These are phyloP conservation scores for Pisolithus sp. DNA, from an alignment of 768 basidiomycete species.

Conservation along the genomic window DNA sequence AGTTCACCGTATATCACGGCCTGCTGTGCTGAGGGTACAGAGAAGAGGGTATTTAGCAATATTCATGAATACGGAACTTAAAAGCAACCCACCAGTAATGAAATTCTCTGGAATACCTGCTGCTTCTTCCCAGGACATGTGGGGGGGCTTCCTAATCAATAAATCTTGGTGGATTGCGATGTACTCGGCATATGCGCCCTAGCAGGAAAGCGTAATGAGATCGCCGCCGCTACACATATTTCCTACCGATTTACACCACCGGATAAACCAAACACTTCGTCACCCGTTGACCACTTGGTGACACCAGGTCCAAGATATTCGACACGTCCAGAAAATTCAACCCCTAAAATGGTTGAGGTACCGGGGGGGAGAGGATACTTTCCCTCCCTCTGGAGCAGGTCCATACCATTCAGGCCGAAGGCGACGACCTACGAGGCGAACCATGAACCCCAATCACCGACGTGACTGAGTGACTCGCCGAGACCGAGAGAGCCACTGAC, in stretches of 20 bases:
- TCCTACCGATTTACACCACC: slow-evolving; percentile 54
- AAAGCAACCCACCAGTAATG: slow-evolving; percentile 60
- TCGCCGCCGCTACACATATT: background rate
- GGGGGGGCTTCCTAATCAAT: slow-evolving; percentile 65
- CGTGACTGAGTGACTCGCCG: no score
- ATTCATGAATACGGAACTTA: slow-evolving; percentile 5
- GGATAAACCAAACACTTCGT: slow-evolving; percentile 75
- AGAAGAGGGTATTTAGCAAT: background rate
- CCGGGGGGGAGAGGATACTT: slow-evolving; percentile 76
- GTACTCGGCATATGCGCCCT: slow-evolving; percentile 93
- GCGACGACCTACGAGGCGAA: slow-evolving; percentile 51
- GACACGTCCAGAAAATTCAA: slow-evolving; percentile 77
- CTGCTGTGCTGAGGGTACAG: slow-evolving; percentile 43
- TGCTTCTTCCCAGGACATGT: slow-evolving; percentile 77
- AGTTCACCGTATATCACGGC: slow-evolving; percentile 63
- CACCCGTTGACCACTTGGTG: slow-evolving; percentile 51
- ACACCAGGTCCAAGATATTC: slow-evolving; percentile 46
- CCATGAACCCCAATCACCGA: no score
- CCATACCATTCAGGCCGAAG: slow-evolving; percentile 90
- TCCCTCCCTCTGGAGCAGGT: slow-evolving; percentile 66
- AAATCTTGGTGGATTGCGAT: slow-evolving; percentile 60
- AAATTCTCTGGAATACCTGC: slow-evolving; percentile 86
- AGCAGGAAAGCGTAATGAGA: slow-evolving; percentile 2
- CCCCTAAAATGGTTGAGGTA: slow-evolving; percentile 69
- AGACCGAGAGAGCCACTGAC: slow-evolving; percentile 30